A percentile compares a stretch with the other conserved stretches of the same genome.
phyloP scores from a whole-genome alignment of 2,329 filamentous ascomycete genomes.

The Phaeomoniella chlamydospora region DNA sequence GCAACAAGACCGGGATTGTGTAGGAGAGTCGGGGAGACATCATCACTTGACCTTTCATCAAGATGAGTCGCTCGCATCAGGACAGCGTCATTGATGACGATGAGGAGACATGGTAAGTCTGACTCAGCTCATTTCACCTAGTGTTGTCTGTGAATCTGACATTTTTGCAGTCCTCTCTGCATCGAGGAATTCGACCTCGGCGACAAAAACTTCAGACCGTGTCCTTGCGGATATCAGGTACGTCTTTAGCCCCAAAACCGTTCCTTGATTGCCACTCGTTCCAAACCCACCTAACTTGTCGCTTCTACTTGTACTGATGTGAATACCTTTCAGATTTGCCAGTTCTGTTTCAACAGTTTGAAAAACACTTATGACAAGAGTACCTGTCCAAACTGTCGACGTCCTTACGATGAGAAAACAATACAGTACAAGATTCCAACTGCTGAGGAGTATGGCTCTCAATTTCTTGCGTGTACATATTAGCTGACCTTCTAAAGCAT shows the following conservation, averaged over 20 bases:
- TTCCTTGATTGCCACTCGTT: slow-evolving; percentile 1
- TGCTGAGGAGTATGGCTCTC: slow-evolving; percentile 79
- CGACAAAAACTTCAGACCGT: slow-evolving; percentile 92
- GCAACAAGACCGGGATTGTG: background rate
- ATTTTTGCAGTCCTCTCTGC: slow-evolving; percentile 63
- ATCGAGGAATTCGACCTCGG: slow-evolving; percentile 98
- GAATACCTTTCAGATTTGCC: slow-evolving; percentile 58
- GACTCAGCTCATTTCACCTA: background rate
- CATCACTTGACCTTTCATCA: slow-evolving; percentile 7
- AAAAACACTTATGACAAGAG: slow-evolving; percentile 91
- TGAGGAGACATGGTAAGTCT: slow-evolving; percentile 30
- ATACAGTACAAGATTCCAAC: slow-evolving; percentile 96
- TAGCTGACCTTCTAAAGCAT: too few species aligned
- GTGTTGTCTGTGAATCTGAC: slow-evolving; percentile 6
- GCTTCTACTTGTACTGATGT: background rate
- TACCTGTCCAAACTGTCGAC: slow-evolving; percentile 88
- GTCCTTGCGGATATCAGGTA: slow-evolving; percentile 97
- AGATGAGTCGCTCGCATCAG: slow-evolving; percentile 29
- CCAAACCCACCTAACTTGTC: background rate
- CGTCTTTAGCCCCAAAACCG: slow-evolving; percentile 12
- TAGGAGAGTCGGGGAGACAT: slow-evolving; percentile 2
- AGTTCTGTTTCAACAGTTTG: slow-evolving; percentile 99
- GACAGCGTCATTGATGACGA: slow-evolving; percentile 35
- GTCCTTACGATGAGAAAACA: slow-evolving; percentile 90
- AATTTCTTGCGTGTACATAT: too few species aligned